phyloP scores from a whole-genome alignment of 2,329 filamentous ascomycete species.

The Colletotrichum limetticola region DNA sequence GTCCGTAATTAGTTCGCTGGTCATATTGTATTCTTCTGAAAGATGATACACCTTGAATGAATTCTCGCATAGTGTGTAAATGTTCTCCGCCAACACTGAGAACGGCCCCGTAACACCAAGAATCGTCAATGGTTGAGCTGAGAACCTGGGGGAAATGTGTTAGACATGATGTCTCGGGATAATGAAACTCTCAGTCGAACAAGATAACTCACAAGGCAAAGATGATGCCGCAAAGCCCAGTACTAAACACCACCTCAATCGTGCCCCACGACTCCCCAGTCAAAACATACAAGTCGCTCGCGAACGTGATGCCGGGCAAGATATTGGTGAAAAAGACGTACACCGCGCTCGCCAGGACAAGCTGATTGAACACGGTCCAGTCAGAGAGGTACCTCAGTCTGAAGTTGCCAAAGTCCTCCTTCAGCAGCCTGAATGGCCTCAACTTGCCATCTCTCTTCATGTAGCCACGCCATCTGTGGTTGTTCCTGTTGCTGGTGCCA shows the following conservation, averaged over 20 bases:
- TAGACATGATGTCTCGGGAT: neutral
- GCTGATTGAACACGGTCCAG: slow-evolving; percentile 71
- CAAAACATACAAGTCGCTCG: slow-evolving; percentile 70
- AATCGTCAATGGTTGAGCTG: slow-evolving; percentile 73
- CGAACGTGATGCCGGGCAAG: slow-evolving; percentile 74
- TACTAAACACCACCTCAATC: slow-evolving; percentile 75
- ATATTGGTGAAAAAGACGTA: slow-evolving; percentile 77
- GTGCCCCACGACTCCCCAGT: slow-evolving; percentile 73
- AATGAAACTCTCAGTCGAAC: neutral
- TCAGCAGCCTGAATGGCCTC: slow-evolving; percentile 63
- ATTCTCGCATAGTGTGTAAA: slow-evolving; percentile 67
- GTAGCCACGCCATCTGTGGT: slow-evolving; percentile 34
- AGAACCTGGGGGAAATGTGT: slow-evolving; percentile 48
- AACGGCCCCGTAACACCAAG: slow-evolving; percentile 75
- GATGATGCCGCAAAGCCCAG: slow-evolving; percentile 70
- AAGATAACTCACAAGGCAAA: slow-evolving; percentile 65
- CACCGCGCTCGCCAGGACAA: slow-evolving; percentile 70
- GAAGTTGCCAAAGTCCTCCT: slow-evolving; percentile 59
- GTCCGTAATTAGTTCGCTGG: neutral
- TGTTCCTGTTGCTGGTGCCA: neutral
- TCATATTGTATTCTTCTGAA: fast-evolving
- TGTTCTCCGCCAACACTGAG: slow-evolving; percentile 73
- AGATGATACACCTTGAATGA: slow-evolving; percentile 59
- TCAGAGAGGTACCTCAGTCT: slow-evolving; percentile 60
- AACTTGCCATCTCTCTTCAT: slow-evolving; percentile 54